These are phyloP conservation scores for Populus hybrid DNA, from an alignment of 441 rosid genomes.

Conservation along the genomic window DNA sequence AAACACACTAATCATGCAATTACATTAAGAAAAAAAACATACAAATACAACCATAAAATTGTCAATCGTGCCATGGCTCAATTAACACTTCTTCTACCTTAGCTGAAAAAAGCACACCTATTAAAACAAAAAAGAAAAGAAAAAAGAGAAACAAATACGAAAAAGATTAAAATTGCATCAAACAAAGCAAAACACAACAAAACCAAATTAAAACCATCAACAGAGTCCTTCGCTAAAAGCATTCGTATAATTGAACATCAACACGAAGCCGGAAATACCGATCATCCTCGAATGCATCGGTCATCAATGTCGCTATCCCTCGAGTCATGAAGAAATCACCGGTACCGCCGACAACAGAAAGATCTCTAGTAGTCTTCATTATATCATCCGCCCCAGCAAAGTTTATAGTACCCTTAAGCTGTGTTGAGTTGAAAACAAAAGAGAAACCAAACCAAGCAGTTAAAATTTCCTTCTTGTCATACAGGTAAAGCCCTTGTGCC, in stretches of 20 bases:
- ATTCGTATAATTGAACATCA: constrained; percentile 71
- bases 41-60: neutral
- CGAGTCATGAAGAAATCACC: constrained; percentile 89
- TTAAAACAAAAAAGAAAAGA: no score
- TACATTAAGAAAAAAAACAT: neutral
- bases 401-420: constrained; percentile 58
- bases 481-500: constrained; percentile 78
- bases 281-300: constrained; percentile 75
- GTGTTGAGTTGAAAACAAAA: constrained; percentile 60
- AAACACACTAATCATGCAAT: neutral
- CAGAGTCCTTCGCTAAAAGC: constrained; percentile 37
- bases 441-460: constrained; percentile 79
- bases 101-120: neutral
- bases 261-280: constrained; percentile 70
- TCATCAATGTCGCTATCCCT: constrained; percentile 74
- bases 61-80: neutral
- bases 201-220: neutral
- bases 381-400: constrained; percentile 80
- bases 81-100: neutral
- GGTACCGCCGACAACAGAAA: constrained; percentile 78
- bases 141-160: neutral
- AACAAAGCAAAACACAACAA: neutral
- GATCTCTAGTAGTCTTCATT: constrained; percentile 75
- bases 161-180: neutral
- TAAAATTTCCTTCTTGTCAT: constrained; percentile 63